Evolutionary conservation across 345 rosid species (phyloP).

Genomic region (Nephelium lappaceum): DNA sequence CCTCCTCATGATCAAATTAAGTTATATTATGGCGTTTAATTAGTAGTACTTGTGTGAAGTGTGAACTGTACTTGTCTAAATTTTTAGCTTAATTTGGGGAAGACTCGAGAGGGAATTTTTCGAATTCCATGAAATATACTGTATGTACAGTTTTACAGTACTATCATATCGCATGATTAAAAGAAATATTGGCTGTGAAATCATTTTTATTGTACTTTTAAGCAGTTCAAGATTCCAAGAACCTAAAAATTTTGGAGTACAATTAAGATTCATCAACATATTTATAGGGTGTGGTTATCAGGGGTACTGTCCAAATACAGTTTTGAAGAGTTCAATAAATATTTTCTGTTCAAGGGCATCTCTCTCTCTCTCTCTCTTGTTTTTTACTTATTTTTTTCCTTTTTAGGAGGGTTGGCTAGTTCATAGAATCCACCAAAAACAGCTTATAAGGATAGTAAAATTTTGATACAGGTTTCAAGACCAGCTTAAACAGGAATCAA

Average conservation of each 20-base stretch:
- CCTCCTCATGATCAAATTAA: constrained; percentile 11
- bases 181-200: not conserved
- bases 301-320: constrained; percentile 26
- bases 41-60: constrained; percentile 2
- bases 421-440: constrained; percentile 28
- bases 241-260: constrained; percentile 22
- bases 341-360: not conserved
- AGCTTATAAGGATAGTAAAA: constrained; percentile 20
- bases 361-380: constrained; percentile 13
- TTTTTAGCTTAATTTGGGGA: constrained; percentile 26
- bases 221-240: constrained; percentile 29
- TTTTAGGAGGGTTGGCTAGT: constrained; percentile 11
- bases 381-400: not conserved
- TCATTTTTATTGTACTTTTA: constrained; percentile 19
- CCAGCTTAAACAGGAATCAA: constrained; percentile 50
- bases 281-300: constrained; percentile 12
- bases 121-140: constrained; percentile 35
- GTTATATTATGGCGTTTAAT: not conserved
- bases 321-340: constrained; percentile 5
- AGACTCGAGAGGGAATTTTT: constrained; percentile 34
- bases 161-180: constrained; percentile 1
- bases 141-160: constrained; percentile 3
- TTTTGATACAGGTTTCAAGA: constrained; percentile 71
- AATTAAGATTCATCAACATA: constrained; percentile 18
- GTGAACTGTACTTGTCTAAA: constrained; percentile 4